Conservation (phyloP, 768 basidiomycete genomes). For the Mycena haematopus region DNA sequence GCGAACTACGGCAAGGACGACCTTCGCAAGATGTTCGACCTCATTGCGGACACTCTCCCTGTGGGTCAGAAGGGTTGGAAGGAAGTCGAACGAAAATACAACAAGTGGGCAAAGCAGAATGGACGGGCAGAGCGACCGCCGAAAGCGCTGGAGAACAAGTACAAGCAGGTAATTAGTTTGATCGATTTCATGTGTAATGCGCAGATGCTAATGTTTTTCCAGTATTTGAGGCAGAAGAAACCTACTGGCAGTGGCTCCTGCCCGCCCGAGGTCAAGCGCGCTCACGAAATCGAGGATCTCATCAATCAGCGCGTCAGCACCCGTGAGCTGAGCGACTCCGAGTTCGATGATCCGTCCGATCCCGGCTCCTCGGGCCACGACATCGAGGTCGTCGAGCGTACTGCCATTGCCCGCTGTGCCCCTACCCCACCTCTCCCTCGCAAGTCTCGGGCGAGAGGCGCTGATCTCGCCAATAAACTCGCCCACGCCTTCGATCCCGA, state of each 20-base stretch:
- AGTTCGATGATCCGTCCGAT: background rate
- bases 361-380: background rate
- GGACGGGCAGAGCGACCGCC: background rate
- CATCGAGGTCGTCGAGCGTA: background rate
- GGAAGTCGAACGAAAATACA: background rate
- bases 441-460: background rate
- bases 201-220: background rate
- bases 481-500: slow-evolving; percentile 4
- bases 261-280: slow-evolving; percentile 33
- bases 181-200: background rate
- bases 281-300: slow-evolving; percentile 30
- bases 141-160: background rate
- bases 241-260: slow-evolving; percentile 37
- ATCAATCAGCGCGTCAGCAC: slow-evolving; percentile 33
- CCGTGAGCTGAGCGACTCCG: slow-evolving; percentile 20
- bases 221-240: slow-evolving; percentile 32
- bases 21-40: slow-evolving; percentile 5
- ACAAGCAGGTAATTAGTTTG: background rate
- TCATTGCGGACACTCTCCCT: background rate
- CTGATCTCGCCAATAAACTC: slow-evolving; percentile 6
- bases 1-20: slow-evolving; percentile 3
- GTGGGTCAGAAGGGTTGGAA: slow-evolving; percentile 1
- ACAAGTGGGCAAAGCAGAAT: background rate
- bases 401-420: background rate
- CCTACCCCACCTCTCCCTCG: slow-evolving; percentile 8